Evolutionary conservation across 331 rosid species (phyloP), one percentile per base, ranked within the genome.

Genomic region (Malus hybrid): DNA sequence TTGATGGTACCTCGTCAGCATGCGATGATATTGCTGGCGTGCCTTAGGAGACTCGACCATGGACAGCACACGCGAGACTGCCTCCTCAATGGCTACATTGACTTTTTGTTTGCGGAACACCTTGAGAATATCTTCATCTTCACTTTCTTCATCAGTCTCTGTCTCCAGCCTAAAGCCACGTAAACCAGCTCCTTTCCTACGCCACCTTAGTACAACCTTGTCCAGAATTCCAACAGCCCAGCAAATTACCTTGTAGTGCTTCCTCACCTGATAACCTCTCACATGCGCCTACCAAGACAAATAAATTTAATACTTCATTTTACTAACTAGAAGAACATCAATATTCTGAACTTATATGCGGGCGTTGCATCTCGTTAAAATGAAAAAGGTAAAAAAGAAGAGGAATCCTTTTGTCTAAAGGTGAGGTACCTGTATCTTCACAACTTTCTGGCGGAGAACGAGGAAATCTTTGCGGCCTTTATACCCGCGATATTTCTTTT

Each of bases 161-260:
- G 75, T 66, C 60, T 87, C 96, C 19, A 75, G 81, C 30, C 81
- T 84, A 71, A 88, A 88, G 48, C 93, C 88, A 64, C 84, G 87
- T 80, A 95, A 83, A 79, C 99, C 99, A 58, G 58, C 75, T 70
- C 97, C 89, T 86, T 85, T 95, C 81, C 98, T 85, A 60, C 90
- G 78, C 99, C 99, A 95, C 39, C 99, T 83, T 12, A 95, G 90
- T 64, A 95, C 93, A 75, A 84, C 96, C 87, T 92, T 95, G 75
- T 95, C 97, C 71, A 83, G 82, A 77, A 95, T 78, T 79, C 97
- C 89, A 81, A 92, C 99, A 1, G 91, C 98, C 99, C 99, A 90
- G 75, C 96, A 82, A 80, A 95, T 76, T 63, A 84, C 62, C 88
- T 72, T 90, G 93, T 89, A 88, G 48, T 88, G 84, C 88, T 88